Percentiles rank a stretch among this genome's conserved stretches.
Conservation (phyloP, 768 basidiomycete genomes). For the Infundibulicybe gibba region DNA sequence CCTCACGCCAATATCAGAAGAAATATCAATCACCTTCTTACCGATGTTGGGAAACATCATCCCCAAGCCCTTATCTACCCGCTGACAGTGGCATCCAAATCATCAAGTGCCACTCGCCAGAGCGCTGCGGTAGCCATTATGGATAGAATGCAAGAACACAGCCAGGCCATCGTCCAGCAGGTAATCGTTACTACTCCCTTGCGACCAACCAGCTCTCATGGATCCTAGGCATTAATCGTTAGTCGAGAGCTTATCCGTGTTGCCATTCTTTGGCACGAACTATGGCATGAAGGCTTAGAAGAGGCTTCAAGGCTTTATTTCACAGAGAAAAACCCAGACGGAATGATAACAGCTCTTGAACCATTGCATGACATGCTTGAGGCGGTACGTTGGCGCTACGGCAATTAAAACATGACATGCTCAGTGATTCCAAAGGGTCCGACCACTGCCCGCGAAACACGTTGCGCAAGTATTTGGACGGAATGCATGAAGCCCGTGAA, state of each 20-base stretch:
- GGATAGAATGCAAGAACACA: constrained; percentile 92
- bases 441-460: constrained; percentile 89
- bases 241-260: constrained; percentile 95
- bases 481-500: constrained; percentile 91
- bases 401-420: no score
- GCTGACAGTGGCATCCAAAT: constrained; percentile 94
- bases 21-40: constrained; percentile 85
- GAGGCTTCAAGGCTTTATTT: constrained; percentile 96
- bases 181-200: constrained; percentile 29
- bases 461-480: constrained; percentile 93
- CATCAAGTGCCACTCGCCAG: constrained; percentile 78
- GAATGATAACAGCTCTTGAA: constrained; percentile 92
- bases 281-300: constrained; percentile 98
- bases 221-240: constrained; percentile 73
- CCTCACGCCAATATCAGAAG: constrained; percentile 82
- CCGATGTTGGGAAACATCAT: constrained; percentile 93
- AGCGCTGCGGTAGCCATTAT: constrained; percentile 85
- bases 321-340: constrained; percentile 94
- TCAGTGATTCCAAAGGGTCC: constrained; percentile 59
- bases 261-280: constrained; percentile 97
- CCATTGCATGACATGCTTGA: constrained; percentile 93
- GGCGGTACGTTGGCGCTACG: constrained; percentile 45
- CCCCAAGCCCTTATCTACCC: constrained; percentile 97
- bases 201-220: neutral
- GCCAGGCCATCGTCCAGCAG: constrained; percentile 82